Percentiles rank a stretch among this genome's conserved stretches.
These are phyloP conservation scores for Myriosclerotinia curreyana DNA, from an alignment of 2,329 filamentous ascomycete genomes.

Conservation along the genomic window DNA sequence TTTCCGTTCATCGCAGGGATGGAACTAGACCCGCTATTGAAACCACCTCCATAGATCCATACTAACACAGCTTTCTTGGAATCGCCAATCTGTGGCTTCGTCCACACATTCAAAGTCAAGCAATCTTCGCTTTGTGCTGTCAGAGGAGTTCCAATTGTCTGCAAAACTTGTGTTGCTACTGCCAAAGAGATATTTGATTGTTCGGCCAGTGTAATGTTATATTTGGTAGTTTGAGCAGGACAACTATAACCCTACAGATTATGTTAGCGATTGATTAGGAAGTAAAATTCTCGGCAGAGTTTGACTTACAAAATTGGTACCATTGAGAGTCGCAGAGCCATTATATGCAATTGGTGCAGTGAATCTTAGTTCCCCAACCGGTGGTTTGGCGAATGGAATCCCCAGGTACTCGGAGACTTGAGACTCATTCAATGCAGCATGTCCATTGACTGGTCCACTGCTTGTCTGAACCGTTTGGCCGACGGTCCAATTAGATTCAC, in stretches of 20 bases:
- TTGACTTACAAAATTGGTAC: slow-evolving; percentile 33
- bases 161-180: not conserved
- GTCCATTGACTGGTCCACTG: slow-evolving; percentile 35
- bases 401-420: slow-evolving; percentile 41
- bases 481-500: slow-evolving; percentile 31
- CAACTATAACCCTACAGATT: slow-evolving; percentile 23
- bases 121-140: slow-evolving; percentile 40
- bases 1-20: slow-evolving; percentile 44
- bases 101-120: slow-evolving; percentile 43
- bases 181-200: slow-evolving; percentile 8
- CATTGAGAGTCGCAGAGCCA: slow-evolving; percentile 29
- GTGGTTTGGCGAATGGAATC: slow-evolving; percentile 43
- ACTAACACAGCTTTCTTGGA: slow-evolving; percentile 43
- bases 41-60: slow-evolving; percentile 45
- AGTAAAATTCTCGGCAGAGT: slow-evolving; percentile 19
- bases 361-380: slow-evolving; percentile 43
- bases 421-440: slow-evolving; percentile 28
- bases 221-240: slow-evolving; percentile 4
- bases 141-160: not conserved
- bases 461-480: slow-evolving; percentile 36
- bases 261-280: slow-evolving; percentile 24
- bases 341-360: slow-evolving; percentile 28
- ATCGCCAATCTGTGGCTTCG: slow-evolving; percentile 33
- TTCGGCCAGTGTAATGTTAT: slow-evolving; percentile 2
- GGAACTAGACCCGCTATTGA: slow-evolving; percentile 41